These are phyloP conservation scores for Ottelia alismoides DNA, from an alignment of 106 monocot species.

Conservation along the genomic window DNA sequence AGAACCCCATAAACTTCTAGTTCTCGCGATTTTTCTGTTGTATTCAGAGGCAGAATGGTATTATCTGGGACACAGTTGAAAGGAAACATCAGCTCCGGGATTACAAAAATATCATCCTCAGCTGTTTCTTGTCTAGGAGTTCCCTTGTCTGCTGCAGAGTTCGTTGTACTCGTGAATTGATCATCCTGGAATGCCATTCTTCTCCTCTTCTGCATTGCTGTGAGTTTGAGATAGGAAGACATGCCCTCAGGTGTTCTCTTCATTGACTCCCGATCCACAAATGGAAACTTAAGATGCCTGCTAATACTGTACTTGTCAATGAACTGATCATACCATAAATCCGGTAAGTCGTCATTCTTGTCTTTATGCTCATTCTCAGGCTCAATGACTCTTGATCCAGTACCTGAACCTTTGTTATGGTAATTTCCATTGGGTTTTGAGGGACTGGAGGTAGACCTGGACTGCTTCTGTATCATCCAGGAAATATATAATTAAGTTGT, in stretches of 20 bases:
- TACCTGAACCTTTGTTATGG: conserved; percentile 19
- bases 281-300: conserved; percentile 30
- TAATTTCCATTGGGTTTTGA: conserved; percentile 23
- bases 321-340: conserved; percentile 62
- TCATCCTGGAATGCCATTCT: conserved; percentile 35
- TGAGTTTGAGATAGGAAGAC: conserved; percentile 45
- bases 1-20: conserved; percentile 71
- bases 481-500: too few species aligned
- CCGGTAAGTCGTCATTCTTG: conserved; percentile 44
- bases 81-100: conserved; percentile 87
- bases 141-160: conserved; percentile 19
- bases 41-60: conserved; percentile 31
- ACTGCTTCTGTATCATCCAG: conserved; percentile 42
- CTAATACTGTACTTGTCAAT: conserved; percentile 33
- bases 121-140: conserved; percentile 17
- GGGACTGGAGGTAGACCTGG: conserved; percentile 24
- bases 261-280: conserved; percentile 46
- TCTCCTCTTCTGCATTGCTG: conserved; percentile 47
- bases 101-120: conserved; percentile 44
- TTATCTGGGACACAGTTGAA: conserved; percentile 77
- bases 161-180: not conserved
- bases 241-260: conserved; percentile 86
- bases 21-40: conserved; percentile 24
- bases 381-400: conserved; percentile 33
- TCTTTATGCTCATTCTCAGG: conserved; percentile 21